A percentile compares a stretch with the other conserved stretches of the same genome.
phyloP scores from a whole-genome alignment of 129 eudicot genomes.

The Escallonia herrerae region DNA sequence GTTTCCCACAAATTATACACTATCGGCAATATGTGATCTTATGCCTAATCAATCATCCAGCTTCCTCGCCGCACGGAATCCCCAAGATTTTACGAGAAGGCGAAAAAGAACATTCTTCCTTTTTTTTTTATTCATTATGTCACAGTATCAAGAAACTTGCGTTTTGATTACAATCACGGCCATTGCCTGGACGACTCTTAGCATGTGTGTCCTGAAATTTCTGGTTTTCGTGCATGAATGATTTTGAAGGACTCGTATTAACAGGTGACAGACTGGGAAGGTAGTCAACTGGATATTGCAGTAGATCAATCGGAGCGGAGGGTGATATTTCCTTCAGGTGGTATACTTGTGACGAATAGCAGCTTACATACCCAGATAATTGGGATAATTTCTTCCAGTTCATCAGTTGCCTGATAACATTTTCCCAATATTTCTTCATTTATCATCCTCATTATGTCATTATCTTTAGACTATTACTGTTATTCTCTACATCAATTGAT shows the following conservation, averaged over 20 bases:
- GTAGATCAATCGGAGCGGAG: constrained; percentile 74
- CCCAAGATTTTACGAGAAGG: too few relatives aligned
- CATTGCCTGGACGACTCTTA: background rate
- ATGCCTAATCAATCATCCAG: too few relatives aligned
- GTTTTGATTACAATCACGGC: background rate
- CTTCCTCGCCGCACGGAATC: too few relatives aligned
- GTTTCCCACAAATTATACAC: too few relatives aligned
- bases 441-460: background rate
- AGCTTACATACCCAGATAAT: constrained; percentile 56
- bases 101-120: background rate
- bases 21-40: too few relatives aligned
- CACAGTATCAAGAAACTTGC: background rate
- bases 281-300: constrained; percentile 64
- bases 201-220: background rate
- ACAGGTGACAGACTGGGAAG: constrained; percentile 96
- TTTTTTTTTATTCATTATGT: too few relatives aligned
- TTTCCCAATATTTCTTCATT: background rate
- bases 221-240: background rate
- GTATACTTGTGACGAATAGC: constrained; percentile 69
- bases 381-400: constrained; percentile 44
- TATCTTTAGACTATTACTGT: background rate
- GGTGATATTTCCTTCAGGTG: constrained; percentile 64
- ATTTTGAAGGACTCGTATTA: background rate
- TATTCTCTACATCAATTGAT: constrained; percentile 1
- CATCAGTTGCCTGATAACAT: constrained; percentile 28